A percentile compares a stretch with the other conserved stretches of the same genome.
Conservation (phyloP, 805 yeast species). For the Gaillardinia entomophila region DNA sequence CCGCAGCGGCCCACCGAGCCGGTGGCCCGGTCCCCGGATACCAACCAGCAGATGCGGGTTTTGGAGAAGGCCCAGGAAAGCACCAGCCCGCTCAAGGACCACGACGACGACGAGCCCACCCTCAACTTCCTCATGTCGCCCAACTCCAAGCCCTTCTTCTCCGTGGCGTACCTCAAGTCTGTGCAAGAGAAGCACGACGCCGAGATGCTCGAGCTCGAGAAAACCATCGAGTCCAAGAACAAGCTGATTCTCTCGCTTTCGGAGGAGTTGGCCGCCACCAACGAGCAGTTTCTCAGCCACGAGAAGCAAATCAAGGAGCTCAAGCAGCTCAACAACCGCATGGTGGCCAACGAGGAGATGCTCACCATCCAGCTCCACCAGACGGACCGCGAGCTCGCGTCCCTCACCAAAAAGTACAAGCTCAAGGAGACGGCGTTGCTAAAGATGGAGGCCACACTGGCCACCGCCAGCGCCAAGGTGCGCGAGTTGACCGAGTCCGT, state of each 20-base stretch:
- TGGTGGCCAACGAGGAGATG: conserved; percentile 14
- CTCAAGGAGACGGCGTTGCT: conserved; percentile 2
- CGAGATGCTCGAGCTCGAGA: conserved; percentile 12
- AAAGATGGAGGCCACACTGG: conserved; percentile 4
- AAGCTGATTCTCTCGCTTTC: conserved; percentile 12
- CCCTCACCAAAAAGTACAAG: conserved; percentile 2
- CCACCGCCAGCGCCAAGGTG: background rate
- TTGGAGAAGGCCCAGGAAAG: conserved; percentile 11
- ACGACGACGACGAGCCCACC: conserved; percentile 19
- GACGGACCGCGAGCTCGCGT: background rate
- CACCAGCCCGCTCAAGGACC: conserved; percentile 20
- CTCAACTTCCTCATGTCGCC: conserved; percentile 25
- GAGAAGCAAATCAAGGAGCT: conserved; percentile 14
- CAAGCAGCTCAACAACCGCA: conserved; percentile 7
- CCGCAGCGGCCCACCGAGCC: conserved; percentile 28
- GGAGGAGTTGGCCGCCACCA: conserved; percentile 10
- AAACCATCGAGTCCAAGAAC: conserved; percentile 8
- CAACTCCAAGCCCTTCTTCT: conserved; percentile 27
- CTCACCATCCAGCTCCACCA: conserved; percentile 3
- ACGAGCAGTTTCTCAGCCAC: conserved; percentile 6
- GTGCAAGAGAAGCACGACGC: conserved; percentile 16
- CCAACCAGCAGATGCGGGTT: conserved; percentile 18
- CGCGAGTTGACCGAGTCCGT: conserved; percentile 1
- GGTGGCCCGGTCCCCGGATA: conserved; percentile 21
- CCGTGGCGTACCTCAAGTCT: conserved; percentile 19